phyloP scores from a whole-genome alignment of 352 stramenopile genomes.

The Achlya hypogyna region DNA sequence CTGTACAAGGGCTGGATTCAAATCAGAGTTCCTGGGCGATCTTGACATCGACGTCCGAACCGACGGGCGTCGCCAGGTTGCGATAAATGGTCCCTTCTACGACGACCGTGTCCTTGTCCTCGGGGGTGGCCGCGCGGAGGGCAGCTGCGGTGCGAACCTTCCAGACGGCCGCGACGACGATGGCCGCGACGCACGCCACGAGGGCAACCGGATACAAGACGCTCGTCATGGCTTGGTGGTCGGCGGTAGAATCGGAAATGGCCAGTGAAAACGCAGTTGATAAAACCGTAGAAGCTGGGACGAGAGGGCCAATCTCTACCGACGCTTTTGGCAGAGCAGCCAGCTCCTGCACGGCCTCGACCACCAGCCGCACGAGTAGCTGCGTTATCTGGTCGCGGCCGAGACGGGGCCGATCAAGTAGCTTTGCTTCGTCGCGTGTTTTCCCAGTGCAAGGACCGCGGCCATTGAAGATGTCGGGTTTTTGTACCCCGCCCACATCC shows the following conservation, averaged over 20 bases:
- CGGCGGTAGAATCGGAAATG: background rate
- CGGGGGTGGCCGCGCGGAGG: background rate
- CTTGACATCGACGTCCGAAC: background rate
- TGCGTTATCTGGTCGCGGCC: background rate
- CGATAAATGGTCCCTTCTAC: constrained; percentile 1
- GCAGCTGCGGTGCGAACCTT: background rate
- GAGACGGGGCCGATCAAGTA: background rate
- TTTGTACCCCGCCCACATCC: background rate
- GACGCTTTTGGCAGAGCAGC: background rate
- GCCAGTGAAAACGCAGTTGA: background rate
- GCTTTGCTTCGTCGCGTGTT: constrained; percentile 4
- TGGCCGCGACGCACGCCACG: background rate
- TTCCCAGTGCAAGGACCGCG: background rate
- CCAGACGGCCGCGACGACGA: background rate
- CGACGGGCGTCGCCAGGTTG: background rate
- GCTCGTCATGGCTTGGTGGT: background rate
- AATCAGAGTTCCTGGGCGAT: background rate
- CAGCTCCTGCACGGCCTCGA: too few species aligned
- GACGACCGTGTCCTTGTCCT: background rate
- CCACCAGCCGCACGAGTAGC: too few species aligned
- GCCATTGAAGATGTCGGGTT: background rate
- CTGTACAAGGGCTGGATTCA: background rate
- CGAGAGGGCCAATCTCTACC: background rate
- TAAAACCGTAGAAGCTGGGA: background rate
- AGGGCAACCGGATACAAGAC: background rate